Evolutionary conservation across 306 rosid species (phyloP).

Genomic region (Cotoneaster glaucophyllus): DNA sequence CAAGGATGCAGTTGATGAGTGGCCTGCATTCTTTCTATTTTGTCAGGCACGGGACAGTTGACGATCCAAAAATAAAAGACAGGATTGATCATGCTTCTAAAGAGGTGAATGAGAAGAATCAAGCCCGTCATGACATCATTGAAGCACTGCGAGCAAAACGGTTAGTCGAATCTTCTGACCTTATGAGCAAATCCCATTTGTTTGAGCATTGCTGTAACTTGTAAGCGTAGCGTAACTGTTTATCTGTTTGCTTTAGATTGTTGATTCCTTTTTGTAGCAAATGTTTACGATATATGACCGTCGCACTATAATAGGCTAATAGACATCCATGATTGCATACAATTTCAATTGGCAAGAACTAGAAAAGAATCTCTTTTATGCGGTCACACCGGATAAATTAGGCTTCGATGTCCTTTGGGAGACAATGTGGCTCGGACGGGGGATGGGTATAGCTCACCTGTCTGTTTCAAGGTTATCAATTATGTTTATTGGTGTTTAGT

Average conservation of each 20-base stretch:
- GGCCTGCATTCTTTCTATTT: slow-evolving; percentile 90
- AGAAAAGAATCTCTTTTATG: not conserved
- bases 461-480: too few relatives aligned
- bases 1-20: slow-evolving; percentile 71
- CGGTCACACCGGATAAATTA: too few relatives aligned
- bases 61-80: slow-evolving; percentile 73
- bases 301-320: not conserved
- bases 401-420: too few relatives aligned
- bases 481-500: too few relatives aligned
- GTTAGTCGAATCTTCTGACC: slow-evolving; percentile 41
- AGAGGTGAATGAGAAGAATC: slow-evolving; percentile 63
- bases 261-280: not conserved
- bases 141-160: slow-evolving; percentile 82
- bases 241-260: not conserved
- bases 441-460: too few relatives aligned
- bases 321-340: not conserved
- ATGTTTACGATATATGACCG: not conserved
- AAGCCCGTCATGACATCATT: slow-evolving; percentile 59
- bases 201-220: not conserved
- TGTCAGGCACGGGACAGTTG: slow-evolving; percentile 53
- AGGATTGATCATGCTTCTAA: slow-evolving; percentile 55
- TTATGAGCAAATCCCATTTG: not conserved
- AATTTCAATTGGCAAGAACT: not conserved
- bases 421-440: too few relatives aligned
- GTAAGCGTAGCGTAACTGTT: not conserved